Base-by-base conservation (phyloP, 1,284 basidiomycete species). In the Pyrrhoderma noxium region DNA sequence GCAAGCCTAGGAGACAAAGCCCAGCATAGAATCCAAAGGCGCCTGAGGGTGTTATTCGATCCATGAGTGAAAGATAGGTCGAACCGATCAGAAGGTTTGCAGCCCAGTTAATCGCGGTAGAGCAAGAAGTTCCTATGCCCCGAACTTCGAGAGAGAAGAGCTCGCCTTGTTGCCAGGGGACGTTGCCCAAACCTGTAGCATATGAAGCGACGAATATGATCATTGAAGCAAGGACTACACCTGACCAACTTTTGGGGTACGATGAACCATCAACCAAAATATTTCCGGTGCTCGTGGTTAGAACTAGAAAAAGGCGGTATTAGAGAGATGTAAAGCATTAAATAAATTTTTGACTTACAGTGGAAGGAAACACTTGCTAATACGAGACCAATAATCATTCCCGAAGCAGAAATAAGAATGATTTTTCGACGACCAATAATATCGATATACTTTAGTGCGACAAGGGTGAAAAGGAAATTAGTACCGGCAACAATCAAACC, bases 31-130 rank as follows among this genome's bases (percentile, higher is more conserved):
- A 82, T 3, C 82, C 85, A 60, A 90, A 90, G 3, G 86, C 84
- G 9, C 87, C 86, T 0, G 86, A 72, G 0, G 89, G 85, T 0
- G 85, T 88, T 62, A 89, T 88, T 22, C 68, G 65, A 39, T 77
- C 72, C 79, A 91, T 89, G 51, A 92, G 75, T 2, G 80, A 85
- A 55, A 91, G 79, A 68, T 89, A 86, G 3, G 82, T 93, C n/a
- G 85, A 79, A 1, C 79, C 79, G 60, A 92, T 86, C 59, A 91
- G 70, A 34, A 92, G 72, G 66, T 92, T 92, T 16, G 74, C 75
- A n/a, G 71, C 75, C 89, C 89, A 91, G 68, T 90, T 90, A 27
- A 79, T 83, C 2, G 86, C 82, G 0, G 88, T 91, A n/a, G 81
- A 74, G 54, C 91, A 73, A 2, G 84, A 85, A 9, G 85, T 85